These are phyloP conservation scores for Didymella segeticola DNA, from an alignment of 2,329 filamentous ascomycete species.

Conservation along the genomic window DNA sequence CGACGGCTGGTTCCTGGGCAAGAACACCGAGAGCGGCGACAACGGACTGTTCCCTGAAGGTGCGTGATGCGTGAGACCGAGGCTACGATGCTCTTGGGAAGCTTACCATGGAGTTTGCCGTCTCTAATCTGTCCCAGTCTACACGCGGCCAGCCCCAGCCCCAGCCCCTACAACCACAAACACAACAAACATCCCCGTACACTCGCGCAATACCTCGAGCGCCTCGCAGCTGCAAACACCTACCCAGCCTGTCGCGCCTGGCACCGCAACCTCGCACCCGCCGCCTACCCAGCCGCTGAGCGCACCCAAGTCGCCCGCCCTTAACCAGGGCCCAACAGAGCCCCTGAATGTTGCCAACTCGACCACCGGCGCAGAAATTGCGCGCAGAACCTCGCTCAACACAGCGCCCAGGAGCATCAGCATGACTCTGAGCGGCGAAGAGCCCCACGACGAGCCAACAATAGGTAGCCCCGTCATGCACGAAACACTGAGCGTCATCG, in stretches of 20 bases:
- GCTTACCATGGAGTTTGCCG: not conserved
- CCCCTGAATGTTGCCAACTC: constrained; percentile 38
- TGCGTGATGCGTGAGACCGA: constrained; percentile 53
- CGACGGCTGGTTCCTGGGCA: constrained; percentile 83
- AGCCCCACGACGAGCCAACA: constrained; percentile 48
- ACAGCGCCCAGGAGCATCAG: constrained; percentile 42
- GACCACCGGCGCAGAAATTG: constrained; percentile 18
- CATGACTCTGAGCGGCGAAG: constrained; percentile 44
- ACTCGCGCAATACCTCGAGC: constrained; percentile 41
- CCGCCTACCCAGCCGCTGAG: constrained; percentile 16
- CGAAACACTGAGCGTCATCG: constrained; percentile 93
- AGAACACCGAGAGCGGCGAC: constrained; percentile 74
- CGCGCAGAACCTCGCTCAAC: constrained; percentile 34
- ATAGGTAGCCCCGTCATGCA: constrained; percentile 82
- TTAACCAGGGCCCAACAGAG: constrained; percentile 31
- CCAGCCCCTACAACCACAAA: constrained; percentile 25
- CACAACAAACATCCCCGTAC: constrained; percentile 34
- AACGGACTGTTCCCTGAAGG: constrained; percentile 85
- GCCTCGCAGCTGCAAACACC: constrained; percentile 20
- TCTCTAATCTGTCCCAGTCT: constrained; percentile 57
- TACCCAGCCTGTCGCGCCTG: constrained; percentile 18
- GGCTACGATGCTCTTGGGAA: not conserved
- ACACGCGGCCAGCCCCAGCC: constrained; percentile 66
- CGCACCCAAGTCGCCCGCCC: constrained; percentile 19
- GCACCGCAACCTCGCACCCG: constrained; percentile 24